These are phyloP conservation scores for Fragaria nilgerrensis DNA, from an alignment of 306 rosid species.

Conservation along the genomic window DNA sequence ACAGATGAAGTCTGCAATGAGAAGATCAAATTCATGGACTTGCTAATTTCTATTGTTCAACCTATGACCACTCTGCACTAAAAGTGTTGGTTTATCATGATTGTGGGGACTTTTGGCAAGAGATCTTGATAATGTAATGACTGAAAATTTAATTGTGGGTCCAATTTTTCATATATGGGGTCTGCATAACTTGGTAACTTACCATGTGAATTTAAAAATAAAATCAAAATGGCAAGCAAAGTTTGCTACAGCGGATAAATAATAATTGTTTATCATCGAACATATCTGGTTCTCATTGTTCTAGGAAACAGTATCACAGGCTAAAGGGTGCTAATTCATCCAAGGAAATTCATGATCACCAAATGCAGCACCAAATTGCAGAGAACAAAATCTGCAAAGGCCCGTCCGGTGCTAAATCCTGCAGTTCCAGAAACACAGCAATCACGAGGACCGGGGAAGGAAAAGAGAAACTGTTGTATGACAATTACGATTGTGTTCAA, in stretches of 20 bases:
- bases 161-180: background rate
- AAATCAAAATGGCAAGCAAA: background rate
- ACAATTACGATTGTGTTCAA: background rate
- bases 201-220: background rate
- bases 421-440: conserved; percentile 23
- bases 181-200: background rate
- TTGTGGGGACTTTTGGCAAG: background rate
- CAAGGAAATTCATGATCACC: conserved; percentile 94
- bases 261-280: background rate
- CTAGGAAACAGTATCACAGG: background rate
- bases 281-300: conserved; percentile 5
- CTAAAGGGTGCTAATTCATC: conserved; percentile 38
- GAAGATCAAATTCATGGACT: conserved; percentile 67
- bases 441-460: background rate
- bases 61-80: background rate
- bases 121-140: background rate
- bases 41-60: conserved; percentile 21
- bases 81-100: background rate
- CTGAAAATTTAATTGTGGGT: background rate
- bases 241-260: background rate
- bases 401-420: conserved; percentile 97
- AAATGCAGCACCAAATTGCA: conserved; percentile 93
- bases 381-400: conserved; percentile 97
- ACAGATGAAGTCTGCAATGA: conserved; percentile 50
- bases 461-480: background rate